Percentiles rank a stretch among this genome's conserved stretches.
Conservation (phyloP, 1,139 yeast species). For the Candida dubliniensis region DNA sequence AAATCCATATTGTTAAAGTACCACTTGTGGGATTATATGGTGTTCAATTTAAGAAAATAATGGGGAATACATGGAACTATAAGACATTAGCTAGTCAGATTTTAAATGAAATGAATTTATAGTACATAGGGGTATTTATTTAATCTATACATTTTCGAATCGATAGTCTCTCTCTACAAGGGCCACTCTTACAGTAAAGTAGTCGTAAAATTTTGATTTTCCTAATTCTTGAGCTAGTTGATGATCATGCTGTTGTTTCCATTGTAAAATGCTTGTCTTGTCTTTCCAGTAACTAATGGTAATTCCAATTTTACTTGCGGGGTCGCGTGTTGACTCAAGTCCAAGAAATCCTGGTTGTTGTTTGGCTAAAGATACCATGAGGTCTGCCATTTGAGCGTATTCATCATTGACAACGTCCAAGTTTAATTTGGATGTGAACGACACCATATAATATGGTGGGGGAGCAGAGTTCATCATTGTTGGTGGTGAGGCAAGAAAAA, state of each 20-base stretch:
- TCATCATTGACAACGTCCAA: conserved; percentile 6
- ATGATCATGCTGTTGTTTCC: conserved; percentile 18
- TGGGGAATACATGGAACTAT: conserved; percentile 96
- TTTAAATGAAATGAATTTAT: conserved; percentile 73
- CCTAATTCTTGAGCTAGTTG: conserved; percentile 17
- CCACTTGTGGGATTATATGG: conserved; percentile 90
- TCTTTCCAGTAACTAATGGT: conserved; percentile 21
- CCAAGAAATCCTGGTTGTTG: conserved; percentile 19
- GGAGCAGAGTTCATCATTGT: conserved; percentile 6
- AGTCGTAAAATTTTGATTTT: conserved; percentile 13
- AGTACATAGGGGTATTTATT: conserved; percentile 4
- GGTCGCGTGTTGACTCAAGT: conserved; percentile 17
- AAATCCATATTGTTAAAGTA: conserved; percentile 88
- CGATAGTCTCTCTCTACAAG: conserved; percentile 17
- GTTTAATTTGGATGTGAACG: conserved; percentile 13
- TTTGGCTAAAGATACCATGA: conserved; percentile 16
- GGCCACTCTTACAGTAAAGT: conserved; percentile 15
- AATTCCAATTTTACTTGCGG: conserved; percentile 15
- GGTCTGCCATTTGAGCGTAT: conserved; percentile 10
- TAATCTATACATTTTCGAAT: conserved; percentile 3
- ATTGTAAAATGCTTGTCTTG: conserved; percentile 12
- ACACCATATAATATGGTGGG: conserved; percentile 19
- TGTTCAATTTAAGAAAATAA: conserved; percentile 88
- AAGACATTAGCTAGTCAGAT: conserved; percentile 90
- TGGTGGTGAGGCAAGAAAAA: background rate